Percentiles rank a stretch among this genome's conserved stretches.
Conservation (phyloP, 768 basidiomycete genomes). For the Cyclocybe cylindracea region DNA sequence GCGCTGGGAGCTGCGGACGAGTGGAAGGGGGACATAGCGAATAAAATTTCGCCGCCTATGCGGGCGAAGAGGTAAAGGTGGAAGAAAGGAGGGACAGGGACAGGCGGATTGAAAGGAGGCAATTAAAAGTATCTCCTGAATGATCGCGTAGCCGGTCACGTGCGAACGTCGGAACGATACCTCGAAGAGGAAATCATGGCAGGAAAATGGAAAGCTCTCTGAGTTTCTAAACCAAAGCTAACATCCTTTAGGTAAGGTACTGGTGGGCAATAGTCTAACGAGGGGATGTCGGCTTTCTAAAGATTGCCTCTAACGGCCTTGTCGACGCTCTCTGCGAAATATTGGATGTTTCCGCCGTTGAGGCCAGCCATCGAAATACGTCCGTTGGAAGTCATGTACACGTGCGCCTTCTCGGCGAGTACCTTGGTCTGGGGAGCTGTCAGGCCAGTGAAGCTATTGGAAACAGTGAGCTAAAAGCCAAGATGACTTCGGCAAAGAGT, state of each 20-base stretch:
- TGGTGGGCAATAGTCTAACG: not conserved
- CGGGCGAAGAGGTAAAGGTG: not conserved
- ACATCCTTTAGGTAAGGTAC: conserved; percentile 14
- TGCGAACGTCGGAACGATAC: not conserved
- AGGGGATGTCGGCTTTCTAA: conserved; percentile 34
- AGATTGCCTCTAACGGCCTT: conserved; percentile 78
- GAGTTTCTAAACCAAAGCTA: conserved; percentile 6
- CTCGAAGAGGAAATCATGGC: not conserved
- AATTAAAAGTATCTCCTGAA: not conserved
- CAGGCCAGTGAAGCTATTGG: conserved; percentile 80
- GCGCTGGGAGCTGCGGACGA: not conserved
- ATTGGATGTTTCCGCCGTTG: conserved; percentile 81
- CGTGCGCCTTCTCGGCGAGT: conserved; percentile 84
- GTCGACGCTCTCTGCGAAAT: conserved; percentile 88
- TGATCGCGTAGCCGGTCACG: conserved; percentile 10
- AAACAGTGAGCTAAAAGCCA: not conserved
- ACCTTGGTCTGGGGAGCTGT: conserved; percentile 76
- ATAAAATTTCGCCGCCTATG: not conserved
- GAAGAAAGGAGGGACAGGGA: not conserved
- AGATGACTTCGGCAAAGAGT: not conserved
- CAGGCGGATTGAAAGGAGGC: not conserved
- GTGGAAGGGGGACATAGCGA: not conserved
- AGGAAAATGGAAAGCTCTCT: not conserved
- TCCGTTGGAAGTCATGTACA: conserved; percentile 94
- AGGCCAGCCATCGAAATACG: conserved; percentile 94